Evolutionary conservation across 352 stramenopile species (phyloP).

Genomic region (Pythium aphanidermatum): DNA sequence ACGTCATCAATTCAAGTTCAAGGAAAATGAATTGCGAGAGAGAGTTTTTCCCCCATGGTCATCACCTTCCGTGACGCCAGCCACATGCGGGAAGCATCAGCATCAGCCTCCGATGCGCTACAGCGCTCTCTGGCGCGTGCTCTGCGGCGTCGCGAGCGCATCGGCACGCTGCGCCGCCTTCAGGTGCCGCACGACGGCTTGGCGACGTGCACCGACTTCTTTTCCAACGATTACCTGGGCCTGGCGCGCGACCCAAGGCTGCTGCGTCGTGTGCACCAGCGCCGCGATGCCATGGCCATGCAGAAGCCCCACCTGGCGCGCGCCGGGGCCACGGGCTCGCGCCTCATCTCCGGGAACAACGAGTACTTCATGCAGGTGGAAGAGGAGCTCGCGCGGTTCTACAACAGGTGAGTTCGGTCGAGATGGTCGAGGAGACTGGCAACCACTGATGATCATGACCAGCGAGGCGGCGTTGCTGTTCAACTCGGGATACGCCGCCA

Average conservation of each 20-base stretch:
- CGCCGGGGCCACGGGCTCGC: slow-evolving; percentile 78
- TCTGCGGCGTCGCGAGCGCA: slow-evolving; percentile 23
- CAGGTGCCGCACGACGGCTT: slow-evolving; percentile 15
- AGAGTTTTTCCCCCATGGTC: too few species aligned
- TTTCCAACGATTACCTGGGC: slow-evolving; percentile 97
- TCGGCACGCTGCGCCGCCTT: slow-evolving; percentile 55
- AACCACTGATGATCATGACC: slow-evolving; percentile 6
- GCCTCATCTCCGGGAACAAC: slow-evolving; percentile 94
- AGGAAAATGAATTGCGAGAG: too few species aligned
- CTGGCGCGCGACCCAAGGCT: slow-evolving; percentile 77
- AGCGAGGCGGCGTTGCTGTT: slow-evolving; percentile 91
- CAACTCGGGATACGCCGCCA: slow-evolving; percentile 96
- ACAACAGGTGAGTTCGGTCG: slow-evolving; percentile 49
- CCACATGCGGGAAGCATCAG: too few species aligned
- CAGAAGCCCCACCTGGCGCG: slow-evolving; percentile 19
- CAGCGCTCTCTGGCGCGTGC: slow-evolving; percentile 10
- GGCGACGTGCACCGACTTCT: slow-evolving; percentile 87
- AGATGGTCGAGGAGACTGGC: background rate
- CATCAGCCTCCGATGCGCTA: slow-evolving; percentile 11
- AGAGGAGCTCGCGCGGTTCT: slow-evolving; percentile 71
- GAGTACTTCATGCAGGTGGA: slow-evolving; percentile 88
- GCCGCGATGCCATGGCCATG: slow-evolving; percentile 33
- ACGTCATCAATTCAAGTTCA: too few species aligned
- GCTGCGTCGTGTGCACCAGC: slow-evolving; percentile 33
- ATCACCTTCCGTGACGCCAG: too few species aligned